Percentiles rank a stretch among this genome's conserved stretches.
Conservation (phyloP, 768 basidiomycete species). For the Trametes punicea region DNA sequence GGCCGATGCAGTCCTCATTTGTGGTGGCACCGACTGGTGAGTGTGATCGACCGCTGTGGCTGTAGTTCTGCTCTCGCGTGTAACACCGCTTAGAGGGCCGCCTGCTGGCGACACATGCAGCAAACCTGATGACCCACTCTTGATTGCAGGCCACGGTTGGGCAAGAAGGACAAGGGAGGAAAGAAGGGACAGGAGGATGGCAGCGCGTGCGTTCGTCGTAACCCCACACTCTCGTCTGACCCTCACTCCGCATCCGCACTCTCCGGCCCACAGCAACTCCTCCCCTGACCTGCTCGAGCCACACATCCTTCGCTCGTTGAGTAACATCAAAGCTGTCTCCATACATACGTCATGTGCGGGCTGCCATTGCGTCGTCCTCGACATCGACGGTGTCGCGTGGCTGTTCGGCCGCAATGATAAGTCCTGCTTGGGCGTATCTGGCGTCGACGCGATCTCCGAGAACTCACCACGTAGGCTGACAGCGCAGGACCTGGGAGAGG, state of each 20-base stretch:
- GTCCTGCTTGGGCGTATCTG: constrained; percentile 59
- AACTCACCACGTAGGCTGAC: constrained; percentile 63
- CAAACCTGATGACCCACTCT: not conserved
- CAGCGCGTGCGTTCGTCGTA: constrained; percentile 18
- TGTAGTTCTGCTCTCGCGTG: constrained; percentile 7
- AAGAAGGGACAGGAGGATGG: constrained; percentile 42
- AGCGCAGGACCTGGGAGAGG: constrained; percentile 59
- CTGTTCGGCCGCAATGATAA: constrained; percentile 84
- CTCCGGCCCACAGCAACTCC: constrained; percentile 39
- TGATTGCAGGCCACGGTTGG: constrained; percentile 64
- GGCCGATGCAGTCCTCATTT: constrained; percentile 61
- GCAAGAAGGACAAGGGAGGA: constrained; percentile 66
- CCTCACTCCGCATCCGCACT: not conserved
- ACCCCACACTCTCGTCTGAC: not conserved
- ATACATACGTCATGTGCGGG: constrained; percentile 74
- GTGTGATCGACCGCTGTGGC: constrained; percentile 28
- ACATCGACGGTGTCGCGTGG: constrained; percentile 79
- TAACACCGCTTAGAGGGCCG: constrained; percentile 3
- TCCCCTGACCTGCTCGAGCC: constrained; percentile 83
- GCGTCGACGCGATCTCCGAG: constrained; percentile 57
- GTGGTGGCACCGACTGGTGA: constrained; percentile 87
- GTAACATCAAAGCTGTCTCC: constrained; percentile 70
- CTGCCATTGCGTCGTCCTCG: constrained; percentile 75
- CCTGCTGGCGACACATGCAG: constrained; percentile 9
- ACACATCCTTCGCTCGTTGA: constrained; percentile 83